Percentiles rank a stretch among this genome's conserved stretches.
These are phyloP conservation scores for Phytophthora pistaciae DNA, from an alignment of 352 stramenopile species.

Conservation along the genomic window DNA sequence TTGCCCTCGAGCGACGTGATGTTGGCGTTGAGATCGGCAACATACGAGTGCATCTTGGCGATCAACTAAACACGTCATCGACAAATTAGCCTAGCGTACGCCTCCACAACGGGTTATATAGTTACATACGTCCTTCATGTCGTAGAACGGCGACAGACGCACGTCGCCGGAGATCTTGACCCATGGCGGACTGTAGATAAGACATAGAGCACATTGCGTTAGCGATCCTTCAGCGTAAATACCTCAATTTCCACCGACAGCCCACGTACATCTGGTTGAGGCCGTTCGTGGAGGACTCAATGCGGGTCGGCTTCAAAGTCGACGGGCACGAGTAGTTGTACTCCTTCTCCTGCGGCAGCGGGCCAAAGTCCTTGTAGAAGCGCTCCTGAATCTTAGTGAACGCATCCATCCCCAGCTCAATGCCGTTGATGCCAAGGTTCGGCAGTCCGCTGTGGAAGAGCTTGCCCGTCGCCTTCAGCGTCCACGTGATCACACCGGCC, in stretches of 20 bases:
- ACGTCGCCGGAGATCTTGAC: constrained; percentile 91
- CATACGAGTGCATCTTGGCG: constrained; percentile 74
- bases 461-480: constrained; percentile 89
- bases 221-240: too few species aligned
- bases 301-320: constrained; percentile 83
- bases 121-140: constrained; percentile 80
- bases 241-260: constrained; percentile 40
- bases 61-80: constrained; percentile 47
- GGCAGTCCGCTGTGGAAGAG: constrained; percentile 92
- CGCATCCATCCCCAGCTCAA: constrained; percentile 90
- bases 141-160: constrained; percentile 93
- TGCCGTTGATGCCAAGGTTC: constrained; percentile 89
- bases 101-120: background rate
- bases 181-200: constrained; percentile 75
- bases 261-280: constrained; percentile 77
- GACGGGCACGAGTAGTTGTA: constrained; percentile 91
- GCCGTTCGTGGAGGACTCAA: constrained; percentile 73
- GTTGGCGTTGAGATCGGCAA: constrained; percentile 88
- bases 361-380: constrained; percentile 92
- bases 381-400: constrained; percentile 84
- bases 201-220: too few species aligned
- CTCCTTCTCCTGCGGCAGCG: constrained; percentile 74
- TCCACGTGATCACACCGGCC: constrained; percentile 87
- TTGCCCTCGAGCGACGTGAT: constrained; percentile 76
- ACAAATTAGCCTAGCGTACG: constrained; percentile 5